A percentile compares a stretch with the other conserved stretches of the same genome.
phyloP scores from a whole-genome alignment of 2,329 filamentous ascomycete species.

The Penicillium sp. region DNA sequence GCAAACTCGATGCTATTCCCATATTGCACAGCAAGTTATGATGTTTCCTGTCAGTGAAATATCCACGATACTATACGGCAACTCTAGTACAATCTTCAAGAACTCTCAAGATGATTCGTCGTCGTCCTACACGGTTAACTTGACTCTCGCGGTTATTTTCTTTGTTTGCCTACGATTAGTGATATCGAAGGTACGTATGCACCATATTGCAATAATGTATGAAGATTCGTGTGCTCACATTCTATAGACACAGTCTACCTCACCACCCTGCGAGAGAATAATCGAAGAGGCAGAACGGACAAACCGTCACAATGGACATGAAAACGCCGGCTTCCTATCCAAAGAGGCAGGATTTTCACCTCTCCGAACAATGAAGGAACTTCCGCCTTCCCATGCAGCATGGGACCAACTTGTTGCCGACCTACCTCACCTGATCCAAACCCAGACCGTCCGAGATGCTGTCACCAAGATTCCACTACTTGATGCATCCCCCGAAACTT shows the following conservation, averaged over 20 bases:
- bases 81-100: neutral
- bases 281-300: neutral
- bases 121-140: neutral
- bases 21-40: neutral
- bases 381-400: neutral
- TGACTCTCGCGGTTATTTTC: neutral
- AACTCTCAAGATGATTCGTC: neutral
- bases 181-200: neutral
- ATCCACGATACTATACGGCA: neutral
- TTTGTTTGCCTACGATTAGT: neutral
- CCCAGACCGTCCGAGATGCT: neutral
- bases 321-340: neutral
- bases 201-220: neutral
- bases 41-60: neutral
- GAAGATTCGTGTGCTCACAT: neutral
- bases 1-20: neutral
- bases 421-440: neutral
- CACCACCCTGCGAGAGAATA: neutral
- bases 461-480: neutral
- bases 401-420: neutral
- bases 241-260: neutral
- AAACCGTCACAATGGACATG: neutral
- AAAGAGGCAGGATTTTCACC: neutral
- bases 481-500: neutral
- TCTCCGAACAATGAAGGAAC: neutral